Evolutionary conservation across 2,329 filamentous ascomycete species (phyloP).

Genomic region (Fusarium bulbicola): DNA sequence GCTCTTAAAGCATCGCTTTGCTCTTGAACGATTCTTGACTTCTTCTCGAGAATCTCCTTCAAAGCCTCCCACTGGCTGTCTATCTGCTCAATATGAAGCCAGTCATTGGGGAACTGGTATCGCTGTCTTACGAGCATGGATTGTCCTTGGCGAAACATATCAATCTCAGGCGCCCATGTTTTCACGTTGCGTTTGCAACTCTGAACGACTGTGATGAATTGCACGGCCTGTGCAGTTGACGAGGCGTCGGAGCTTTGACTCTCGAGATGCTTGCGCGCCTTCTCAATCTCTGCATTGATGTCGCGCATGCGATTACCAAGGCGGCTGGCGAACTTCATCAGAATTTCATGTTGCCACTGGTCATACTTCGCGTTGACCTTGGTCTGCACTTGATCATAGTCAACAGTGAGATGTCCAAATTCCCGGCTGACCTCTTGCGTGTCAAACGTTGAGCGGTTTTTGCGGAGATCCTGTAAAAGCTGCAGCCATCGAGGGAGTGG

Average conservation of each 20-base stretch:
- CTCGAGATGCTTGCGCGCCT: constrained; percentile 89
- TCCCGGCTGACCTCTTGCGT: constrained; percentile 92
- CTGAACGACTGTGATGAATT: constrained; percentile 98
- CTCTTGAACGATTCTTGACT: constrained; percentile 94
- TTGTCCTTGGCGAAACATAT: constrained; percentile 94
- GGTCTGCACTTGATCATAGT: constrained; percentile 98
- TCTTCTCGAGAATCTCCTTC: constrained; percentile 89
- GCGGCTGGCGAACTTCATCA: constrained; percentile 90
- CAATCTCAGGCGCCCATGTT: constrained; percentile 93
- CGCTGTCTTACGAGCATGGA: constrained; percentile 90
- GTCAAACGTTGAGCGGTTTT: constrained; percentile 95
- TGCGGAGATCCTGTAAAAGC: constrained; percentile 94
- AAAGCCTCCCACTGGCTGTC: constrained; percentile 95
- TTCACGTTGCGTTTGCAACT: constrained; percentile 94
- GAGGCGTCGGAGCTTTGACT: constrained; percentile 91
- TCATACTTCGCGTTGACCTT: constrained; percentile 99
- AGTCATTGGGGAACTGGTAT: constrained; percentile 92
- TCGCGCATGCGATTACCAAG: constrained; percentile 92
- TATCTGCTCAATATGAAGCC: constrained; percentile 95
- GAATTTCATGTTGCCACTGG: constrained; percentile 98
- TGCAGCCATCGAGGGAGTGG: constrained; percentile 94
- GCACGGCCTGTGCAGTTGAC: constrained; percentile 95
- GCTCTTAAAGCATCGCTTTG: constrained; percentile 94
- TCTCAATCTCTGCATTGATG: constrained; percentile 89
- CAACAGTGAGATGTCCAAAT: constrained; percentile 94